Evolutionary conservation across 352 stramenopile species (phyloP), one percentile per base, ranked within the genome.

Genomic region (Phytophthora boehmeriae): DNA sequence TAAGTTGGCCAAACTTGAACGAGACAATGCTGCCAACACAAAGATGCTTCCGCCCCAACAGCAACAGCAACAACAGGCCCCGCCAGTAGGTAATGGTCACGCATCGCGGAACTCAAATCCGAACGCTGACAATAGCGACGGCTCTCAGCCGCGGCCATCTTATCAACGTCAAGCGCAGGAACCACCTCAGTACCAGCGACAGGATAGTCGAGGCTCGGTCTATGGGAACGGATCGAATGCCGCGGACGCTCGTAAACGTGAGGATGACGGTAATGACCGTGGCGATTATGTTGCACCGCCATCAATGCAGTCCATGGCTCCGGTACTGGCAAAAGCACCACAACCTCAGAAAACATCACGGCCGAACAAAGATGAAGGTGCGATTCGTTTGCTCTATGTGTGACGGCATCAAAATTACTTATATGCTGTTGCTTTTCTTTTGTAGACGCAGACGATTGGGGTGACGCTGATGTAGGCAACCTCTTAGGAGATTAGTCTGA

Each of bases 1-100:
- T 3, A 97, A 97, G 50, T 64, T 98, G 17, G 87, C 90, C 41
- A 97, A 97, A 45, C 80, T 98, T 4, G 83, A 97, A 61, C 84
- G 85, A 4, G 76, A 86, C 44, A 78, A 79, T 44, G 71, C 76
- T 5, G 54, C 78, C 0, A 74, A 64, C 11, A 68, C 41, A 1
- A 80, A 83, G 36, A 76, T 85, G 22, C 68, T 73, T 34, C 47
- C 71, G n/a, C n/a, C n/a, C n/a, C n/a, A n/a, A n/a, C n/a, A n/a
- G n/a, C n/a, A n/a, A 36, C 58, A 69, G 42, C 50, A 66, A 32
- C 68, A 82, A 43, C 68, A 62, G 54, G 27, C 49, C 25, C 44
- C 32, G 17, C 13, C 64, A 27, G 30, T 62, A 48, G 64, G 44
- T 13, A 73, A 79, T 23, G 68, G 68, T 13, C 59, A 71, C 25